Evolutionary conservation across 2,329 filamentous ascomycete species (phyloP).

Genomic region (Aspergillus luchuensis): DNA sequence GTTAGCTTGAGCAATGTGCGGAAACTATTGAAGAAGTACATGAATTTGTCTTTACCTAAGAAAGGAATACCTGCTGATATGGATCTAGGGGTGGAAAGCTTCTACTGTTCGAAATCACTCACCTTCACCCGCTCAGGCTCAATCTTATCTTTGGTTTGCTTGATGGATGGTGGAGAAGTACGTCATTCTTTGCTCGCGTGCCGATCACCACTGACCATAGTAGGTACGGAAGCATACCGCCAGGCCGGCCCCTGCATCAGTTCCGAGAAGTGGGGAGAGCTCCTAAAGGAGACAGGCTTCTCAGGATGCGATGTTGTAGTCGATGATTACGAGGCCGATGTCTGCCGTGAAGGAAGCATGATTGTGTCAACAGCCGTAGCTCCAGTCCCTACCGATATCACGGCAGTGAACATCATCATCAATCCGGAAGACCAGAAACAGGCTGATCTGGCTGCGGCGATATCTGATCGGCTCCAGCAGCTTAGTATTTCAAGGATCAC

Average conservation of each 20-base stretch:
- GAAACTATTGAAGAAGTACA: slow-evolving; percentile 17
- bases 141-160: slow-evolving; percentile 17
- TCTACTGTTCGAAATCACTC: slow-evolving; percentile 14
- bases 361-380: slow-evolving; percentile 17
- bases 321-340: slow-evolving; percentile 16
- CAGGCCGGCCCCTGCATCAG: slow-evolving; percentile 12
- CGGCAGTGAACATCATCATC: neutral
- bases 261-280: slow-evolving; percentile 10
- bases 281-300: slow-evolving; percentile 17
- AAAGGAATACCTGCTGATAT: neutral
- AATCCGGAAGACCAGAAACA: neutral
- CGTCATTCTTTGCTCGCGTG: neutral
- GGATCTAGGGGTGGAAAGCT: slow-evolving; percentile 15
- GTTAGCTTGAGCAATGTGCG: slow-evolving; percentile 14
- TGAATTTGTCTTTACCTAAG: neutral
- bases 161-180: slow-evolving; percentile 20
- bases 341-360: slow-evolving; percentile 12
- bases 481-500: neutral
- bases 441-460: neutral
- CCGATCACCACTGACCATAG: neutral
- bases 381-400: neutral
- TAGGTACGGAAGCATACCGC: slow-evolving; percentile 15
- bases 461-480: neutral
- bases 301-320: slow-evolving; percentile 22
- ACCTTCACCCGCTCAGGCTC: slow-evolving; percentile 3